Evolutionary conservation across 768 basidiomycete species (phyloP).

Genomic region (Panus rudis): DNA sequence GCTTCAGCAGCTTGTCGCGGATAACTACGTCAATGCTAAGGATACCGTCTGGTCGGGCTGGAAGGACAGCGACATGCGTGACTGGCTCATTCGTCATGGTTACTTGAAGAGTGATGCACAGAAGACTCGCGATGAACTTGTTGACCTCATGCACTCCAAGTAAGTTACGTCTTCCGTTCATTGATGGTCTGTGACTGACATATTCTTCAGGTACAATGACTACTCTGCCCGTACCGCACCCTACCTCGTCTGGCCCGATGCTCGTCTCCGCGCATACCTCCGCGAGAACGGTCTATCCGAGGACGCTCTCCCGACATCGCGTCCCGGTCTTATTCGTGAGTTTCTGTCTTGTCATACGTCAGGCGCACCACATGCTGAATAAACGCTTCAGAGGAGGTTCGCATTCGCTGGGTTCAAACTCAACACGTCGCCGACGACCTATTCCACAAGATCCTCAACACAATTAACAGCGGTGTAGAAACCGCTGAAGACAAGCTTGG

Average conservation of each 20-base stretch:
- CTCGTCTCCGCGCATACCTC: slow-evolving; percentile 84
- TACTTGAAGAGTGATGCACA: slow-evolving; percentile 52
- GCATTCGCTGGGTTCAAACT: slow-evolving; percentile 73
- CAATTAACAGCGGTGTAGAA: slow-evolving; percentile 60
- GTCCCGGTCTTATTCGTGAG: slow-evolving; percentile 76
- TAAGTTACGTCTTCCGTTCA: slow-evolving; percentile 24
- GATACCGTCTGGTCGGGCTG: slow-evolving; percentile 63
- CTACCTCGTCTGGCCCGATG: slow-evolving; percentile 90
- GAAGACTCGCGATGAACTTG: slow-evolving; percentile 66
- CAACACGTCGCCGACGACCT: slow-evolving; percentile 49
- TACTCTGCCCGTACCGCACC: slow-evolving; percentile 38
- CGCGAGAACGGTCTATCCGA: slow-evolving; percentile 72
- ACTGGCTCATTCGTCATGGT: slow-evolving; percentile 70
- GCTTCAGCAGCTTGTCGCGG: slow-evolving; percentile 62
- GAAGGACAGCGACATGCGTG: slow-evolving; percentile 64
- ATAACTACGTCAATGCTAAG: slow-evolving; percentile 57
- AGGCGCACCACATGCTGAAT: too few relatives aligned
- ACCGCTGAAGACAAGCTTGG: slow-evolving; percentile 73
- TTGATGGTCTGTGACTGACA: not conserved
- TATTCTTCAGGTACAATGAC: slow-evolving; percentile 44
- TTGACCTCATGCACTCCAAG: slow-evolving; percentile 68
- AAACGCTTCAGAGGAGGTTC: slow-evolving; percentile 58
- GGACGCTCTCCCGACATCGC: slow-evolving; percentile 50
- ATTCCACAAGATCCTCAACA: slow-evolving; percentile 55
- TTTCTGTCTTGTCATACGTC: slow-evolving; percentile 8